These are phyloP conservation scores for Colletotrichum paranaense DNA, from an alignment of 2,329 filamentous ascomycete species.

Conservation along the genomic window DNA sequence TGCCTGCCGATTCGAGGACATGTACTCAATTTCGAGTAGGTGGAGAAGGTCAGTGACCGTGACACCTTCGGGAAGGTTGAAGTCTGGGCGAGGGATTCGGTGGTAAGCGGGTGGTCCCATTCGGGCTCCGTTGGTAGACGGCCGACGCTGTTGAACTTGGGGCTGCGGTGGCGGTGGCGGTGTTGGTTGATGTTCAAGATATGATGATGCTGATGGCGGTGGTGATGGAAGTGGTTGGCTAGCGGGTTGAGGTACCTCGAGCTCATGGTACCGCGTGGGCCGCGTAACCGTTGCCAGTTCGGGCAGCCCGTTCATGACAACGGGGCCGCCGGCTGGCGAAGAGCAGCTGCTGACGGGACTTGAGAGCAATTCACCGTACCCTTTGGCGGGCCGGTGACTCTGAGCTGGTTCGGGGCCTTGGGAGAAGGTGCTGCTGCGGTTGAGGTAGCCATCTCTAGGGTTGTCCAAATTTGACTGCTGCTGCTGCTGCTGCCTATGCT, in stretches of 20 bases:
- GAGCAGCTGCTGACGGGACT: not conserved
- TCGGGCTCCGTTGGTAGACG: not conserved
- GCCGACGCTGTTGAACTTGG: not conserved
- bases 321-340: no score
- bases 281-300: not conserved
- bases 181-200: not conserved
- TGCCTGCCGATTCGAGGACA: not conserved
- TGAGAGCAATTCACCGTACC: not conserved
- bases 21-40: slow-evolving; percentile 28
- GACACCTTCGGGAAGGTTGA: slow-evolving; percentile 22
- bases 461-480: not conserved
- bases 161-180: not conserved
- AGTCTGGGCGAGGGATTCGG: slow-evolving; percentile 27
- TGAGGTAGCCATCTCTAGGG: not conserved
- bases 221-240: not conserved
- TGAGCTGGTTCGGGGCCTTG: not conserved
- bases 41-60: slow-evolving; percentile 27
- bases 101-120: slow-evolving; percentile 18
- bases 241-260: no score
- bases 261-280: not conserved
- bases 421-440: not conserved
- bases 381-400: not conserved
- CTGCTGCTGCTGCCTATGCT: not conserved
- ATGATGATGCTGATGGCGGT: not conserved
- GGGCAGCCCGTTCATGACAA: not conserved